These are phyloP conservation scores for Xylariaceae sp. DNA, from an alignment of 2,329 filamentous ascomycete species.

Conservation along the genomic window DNA sequence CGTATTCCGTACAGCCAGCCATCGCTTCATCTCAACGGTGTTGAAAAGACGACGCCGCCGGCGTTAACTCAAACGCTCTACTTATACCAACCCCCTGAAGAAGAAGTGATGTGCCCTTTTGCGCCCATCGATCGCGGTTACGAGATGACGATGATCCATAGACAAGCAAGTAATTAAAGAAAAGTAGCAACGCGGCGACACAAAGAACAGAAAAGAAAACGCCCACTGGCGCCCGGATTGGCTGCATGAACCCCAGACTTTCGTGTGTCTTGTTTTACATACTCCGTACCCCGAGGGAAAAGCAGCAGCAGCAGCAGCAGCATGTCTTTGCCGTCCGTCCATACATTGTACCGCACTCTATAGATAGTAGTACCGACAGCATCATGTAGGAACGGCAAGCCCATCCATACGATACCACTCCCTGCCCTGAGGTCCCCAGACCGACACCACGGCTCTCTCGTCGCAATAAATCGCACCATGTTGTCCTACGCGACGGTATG, in stretches of 20 bases:
- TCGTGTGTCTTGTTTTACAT: not conserved
- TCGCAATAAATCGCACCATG: slow-evolving; percentile 6
- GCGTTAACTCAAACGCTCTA: too few species aligned
- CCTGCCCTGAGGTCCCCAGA: not conserved
- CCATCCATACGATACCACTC: not conserved
- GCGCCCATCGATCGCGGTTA: too few species aligned
- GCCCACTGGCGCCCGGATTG: slow-evolving; percentile 15
- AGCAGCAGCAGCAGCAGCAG: not conserved
- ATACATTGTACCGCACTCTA: not conserved
- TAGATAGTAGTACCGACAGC: not conserved
- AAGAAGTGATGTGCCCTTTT: too few species aligned
- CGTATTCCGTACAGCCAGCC: too few species aligned
- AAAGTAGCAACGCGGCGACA: slow-evolving; percentile 13
- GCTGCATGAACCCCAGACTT: slow-evolving; percentile 32
- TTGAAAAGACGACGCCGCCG: too few species aligned
- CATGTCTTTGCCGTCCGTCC: slow-evolving; percentile 3
- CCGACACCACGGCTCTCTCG: slow-evolving; percentile 1
- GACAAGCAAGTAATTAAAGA: not conserved
- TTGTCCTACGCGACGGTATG: slow-evolving; percentile 1
- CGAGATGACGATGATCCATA: not conserved
- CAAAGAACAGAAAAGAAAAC: slow-evolving; percentile 19
- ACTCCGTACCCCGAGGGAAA: slow-evolving; percentile 6
- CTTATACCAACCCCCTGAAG: too few species aligned
- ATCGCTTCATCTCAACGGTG: too few species aligned
- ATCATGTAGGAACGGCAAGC: not conserved